Conservation (phyloP, 129 eudicot genomes). For the Chrysanthemum seticuspe region DNA sequence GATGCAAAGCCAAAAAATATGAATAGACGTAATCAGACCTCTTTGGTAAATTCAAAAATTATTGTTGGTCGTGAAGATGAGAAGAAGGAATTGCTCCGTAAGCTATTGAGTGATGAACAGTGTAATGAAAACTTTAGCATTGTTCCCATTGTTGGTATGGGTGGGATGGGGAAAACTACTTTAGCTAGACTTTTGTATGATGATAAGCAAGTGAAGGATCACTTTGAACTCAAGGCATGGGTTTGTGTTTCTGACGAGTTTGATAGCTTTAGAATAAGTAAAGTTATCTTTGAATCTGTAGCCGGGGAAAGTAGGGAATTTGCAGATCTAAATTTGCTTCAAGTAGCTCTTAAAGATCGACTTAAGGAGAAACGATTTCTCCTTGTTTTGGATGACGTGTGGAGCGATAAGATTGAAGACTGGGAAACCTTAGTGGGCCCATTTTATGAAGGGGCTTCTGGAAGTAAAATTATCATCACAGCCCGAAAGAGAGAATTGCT, state of each 20-base stretch:
- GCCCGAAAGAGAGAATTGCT: background rate
- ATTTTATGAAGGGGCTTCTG: background rate
- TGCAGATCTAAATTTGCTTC: too few species aligned
- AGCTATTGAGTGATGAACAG: background rate
- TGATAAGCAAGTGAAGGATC: background rate
- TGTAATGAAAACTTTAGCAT: background rate
- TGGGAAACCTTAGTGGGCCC: background rate
- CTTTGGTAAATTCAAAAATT: background rate
- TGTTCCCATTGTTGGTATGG: too few species aligned
- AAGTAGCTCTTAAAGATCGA: too few species aligned
- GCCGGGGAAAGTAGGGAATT: background rate
- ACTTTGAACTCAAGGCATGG: too few species aligned
- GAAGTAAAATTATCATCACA: slow-evolving; percentile 12
- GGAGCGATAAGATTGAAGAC: background rate
- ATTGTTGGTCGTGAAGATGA: background rate
- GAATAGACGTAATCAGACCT: background rate
- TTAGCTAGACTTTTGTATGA: background rate
- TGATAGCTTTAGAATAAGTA: too few species aligned
- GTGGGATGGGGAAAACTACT: too few species aligned
- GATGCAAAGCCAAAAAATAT: background rate
- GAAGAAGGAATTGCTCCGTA: background rate
- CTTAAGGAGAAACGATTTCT: too few species aligned
- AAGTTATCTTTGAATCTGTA: too few species aligned
- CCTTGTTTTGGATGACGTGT: too few species aligned
- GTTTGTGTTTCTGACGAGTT: too few species aligned